Base-by-base conservation (phyloP, 2,329 filamentous ascomycete species). In the Microcyclosporella mali region DNA sequence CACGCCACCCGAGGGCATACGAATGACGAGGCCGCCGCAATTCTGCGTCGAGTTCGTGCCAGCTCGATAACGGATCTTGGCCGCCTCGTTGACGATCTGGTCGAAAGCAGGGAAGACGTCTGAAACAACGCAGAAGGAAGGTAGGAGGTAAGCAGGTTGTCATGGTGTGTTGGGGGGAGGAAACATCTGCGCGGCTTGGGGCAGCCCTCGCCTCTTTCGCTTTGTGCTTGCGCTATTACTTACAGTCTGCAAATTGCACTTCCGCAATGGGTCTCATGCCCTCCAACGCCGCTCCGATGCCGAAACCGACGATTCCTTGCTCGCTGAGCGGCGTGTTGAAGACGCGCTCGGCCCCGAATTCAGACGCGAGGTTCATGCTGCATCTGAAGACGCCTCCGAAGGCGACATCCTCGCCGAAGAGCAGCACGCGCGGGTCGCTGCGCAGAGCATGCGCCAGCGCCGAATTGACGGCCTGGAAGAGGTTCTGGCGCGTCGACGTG, bases 351-450 rank as follows among this genome's bases (percentile, higher is more conserved):
- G 79, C 76, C 7, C 92, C 92, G 63, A 92, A 94, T 43, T 87
- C 87, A 49, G 88, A 85, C 25, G 88, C 81, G 12, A 98, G 75
- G 56, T 89, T 87, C 81, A 92, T 90, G 6, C 55, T 58, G 25
- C 87, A 95, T 43, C 92, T 79, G 61, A 98, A 98, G 12, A 98
- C 92, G 41, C 92, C 92, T 32, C 92, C 92, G 57, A 98, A 98
- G 11, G 92, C 87, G 6, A 98, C 88, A 62, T 98, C 92, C 66
- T 98, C 92, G 32, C 92, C 92, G 58, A 98, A 98, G 8, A 98
- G 75, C 43, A 97, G 71, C 16, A 95, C 88, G 14, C 83, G 81
- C 51, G 94, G 87, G 57, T 95, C 89, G 28, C 83, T 79, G 12
- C 84, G 79, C 19, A 98, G 75, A 17, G 90, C 87, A 46, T 84